Evolutionary conservation across 163 green algal genomes (phyloP).

Genomic region (Prototheca cutis): DNA sequence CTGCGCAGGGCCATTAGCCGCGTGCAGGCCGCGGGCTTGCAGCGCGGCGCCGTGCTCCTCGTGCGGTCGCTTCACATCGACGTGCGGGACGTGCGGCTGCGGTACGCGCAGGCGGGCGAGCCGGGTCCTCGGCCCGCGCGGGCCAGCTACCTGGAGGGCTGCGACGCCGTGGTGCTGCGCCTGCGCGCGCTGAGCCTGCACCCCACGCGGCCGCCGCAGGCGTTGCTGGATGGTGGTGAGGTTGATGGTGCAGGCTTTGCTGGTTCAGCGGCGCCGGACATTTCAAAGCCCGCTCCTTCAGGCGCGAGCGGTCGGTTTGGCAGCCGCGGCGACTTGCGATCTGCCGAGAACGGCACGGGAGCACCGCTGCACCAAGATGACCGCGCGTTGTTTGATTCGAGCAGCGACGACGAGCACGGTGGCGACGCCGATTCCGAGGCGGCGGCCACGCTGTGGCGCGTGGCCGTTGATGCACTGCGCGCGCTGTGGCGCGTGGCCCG

Average conservation of each 20-base stretch:
- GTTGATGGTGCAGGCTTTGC: too few relatives aligned
- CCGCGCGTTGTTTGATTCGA: too few relatives aligned
- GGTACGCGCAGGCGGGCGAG: slow-evolving; percentile 36
- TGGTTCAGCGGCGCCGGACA: too few relatives aligned
- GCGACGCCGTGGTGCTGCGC: slow-evolving; percentile 23
- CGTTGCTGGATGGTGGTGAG: background rate
- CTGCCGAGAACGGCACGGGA: too few relatives aligned
- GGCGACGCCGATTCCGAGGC: background rate
- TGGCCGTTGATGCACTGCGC: slow-evolving; percentile 5
- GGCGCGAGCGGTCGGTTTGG: too few relatives aligned
- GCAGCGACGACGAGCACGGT: too few relatives aligned
- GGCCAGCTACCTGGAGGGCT: slow-evolving; percentile 23
- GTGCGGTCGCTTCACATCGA: slow-evolving; percentile 30
- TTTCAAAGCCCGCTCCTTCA: too few relatives aligned
- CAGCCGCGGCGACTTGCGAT: too few relatives aligned
- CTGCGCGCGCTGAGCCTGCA: slow-evolving; percentile 24
- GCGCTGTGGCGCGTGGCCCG: slow-evolving; percentile 12
- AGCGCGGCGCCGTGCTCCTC: slow-evolving; percentile 1
- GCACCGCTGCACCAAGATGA: too few relatives aligned
- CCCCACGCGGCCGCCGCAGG: slow-evolving; percentile 7
- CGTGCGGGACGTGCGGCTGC: slow-evolving; percentile 17
- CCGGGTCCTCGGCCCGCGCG: slow-evolving; percentile 26
- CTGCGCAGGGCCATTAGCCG: background rate
- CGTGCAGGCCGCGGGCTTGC: background rate
- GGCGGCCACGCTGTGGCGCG: slow-evolving; percentile 1